Evolutionary conservation across 2,329 filamentous ascomycete species (phyloP), one percentile per base, ranked within the genome.

Genomic region (Domatiomyces catenatus): DNA sequence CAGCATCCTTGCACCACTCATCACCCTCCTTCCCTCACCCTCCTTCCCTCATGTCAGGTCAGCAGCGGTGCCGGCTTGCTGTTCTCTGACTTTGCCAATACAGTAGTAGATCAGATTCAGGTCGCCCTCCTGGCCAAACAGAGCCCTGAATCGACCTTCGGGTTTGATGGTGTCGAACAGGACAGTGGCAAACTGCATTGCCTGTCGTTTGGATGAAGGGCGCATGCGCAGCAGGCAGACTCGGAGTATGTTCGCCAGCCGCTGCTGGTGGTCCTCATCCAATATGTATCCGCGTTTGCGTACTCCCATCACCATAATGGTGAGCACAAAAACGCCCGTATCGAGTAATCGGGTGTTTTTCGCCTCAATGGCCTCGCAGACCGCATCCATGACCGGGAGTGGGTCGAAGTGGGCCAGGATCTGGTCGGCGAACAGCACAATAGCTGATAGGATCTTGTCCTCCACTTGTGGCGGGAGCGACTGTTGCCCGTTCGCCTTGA

Each of bases 51-150:
- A n/a, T n/a, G n/a, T n/a, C n/a, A n/a, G n/a, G n/a, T n/a, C 42
- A 43, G 42, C 42, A 43, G 42, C 15, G 5, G 32, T 2, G 10
- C 10, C 8, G 10, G 43, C 43, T n/a, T 20, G 43, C 43, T 19
- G 22, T 5, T 26, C 19, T 6, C 43, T 45, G 2, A 45, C 43
- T 45, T 45, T 39, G 22, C 43, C 51, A 26, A 57, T 49, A 48
- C 56, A 59, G 47, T 59, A 59, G 36, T 57, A 50, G 22, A 59
- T 50, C 28, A 59, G 48, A 46, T 59, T 59, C 36, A 52, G 52
- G 49, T 59, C 52, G 17, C 50, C 51, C 42, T 57, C 57, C 28
- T 56, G 51, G 18, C 51, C 52, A 48, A 57, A 57, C 47, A 54
- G 53, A 19, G 50, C 50, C 44, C 55, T 54, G 50, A 59, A 58